Conservation (phyloP, 495 filamentous ascomycete species). For the Pseudotulostoma volvatum region DNA sequence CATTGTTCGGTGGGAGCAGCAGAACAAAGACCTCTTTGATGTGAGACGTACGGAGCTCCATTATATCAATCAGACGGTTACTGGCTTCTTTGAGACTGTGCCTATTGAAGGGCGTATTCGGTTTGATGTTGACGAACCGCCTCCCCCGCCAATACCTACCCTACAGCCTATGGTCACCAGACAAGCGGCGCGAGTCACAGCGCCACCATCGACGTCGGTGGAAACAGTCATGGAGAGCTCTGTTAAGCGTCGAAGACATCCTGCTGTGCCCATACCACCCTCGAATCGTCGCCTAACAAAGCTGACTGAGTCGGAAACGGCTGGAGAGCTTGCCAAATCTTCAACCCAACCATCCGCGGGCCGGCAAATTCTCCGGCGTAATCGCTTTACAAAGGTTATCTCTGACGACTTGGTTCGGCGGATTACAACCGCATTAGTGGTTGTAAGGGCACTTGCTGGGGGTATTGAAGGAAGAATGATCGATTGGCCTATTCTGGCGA, state of each 20-base stretch:
- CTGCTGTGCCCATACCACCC: not conserved
- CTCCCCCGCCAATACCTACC: conserved; percentile 1
- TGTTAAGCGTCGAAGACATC: not conserved
- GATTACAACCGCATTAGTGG: conserved; percentile 54
- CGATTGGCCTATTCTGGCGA: conserved; percentile 58
- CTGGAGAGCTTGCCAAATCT: conserved; percentile 1
- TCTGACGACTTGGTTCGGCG: conserved; percentile 15
- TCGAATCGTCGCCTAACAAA: conserved; percentile 15
- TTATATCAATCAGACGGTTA: conserved; percentile 24
- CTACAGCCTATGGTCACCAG: conserved; percentile 2
- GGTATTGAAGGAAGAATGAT: conserved; percentile 45
- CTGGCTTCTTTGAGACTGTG: conserved; percentile 14
- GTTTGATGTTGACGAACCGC: conserved; percentile 15
- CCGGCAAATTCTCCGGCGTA: conserved; percentile 13
- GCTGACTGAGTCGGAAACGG: conserved; percentile 11
- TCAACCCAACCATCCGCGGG: not conserved
- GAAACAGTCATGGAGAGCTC: not conserved
- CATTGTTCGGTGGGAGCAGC: conserved; percentile 24
- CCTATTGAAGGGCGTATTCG: conserved; percentile 20
- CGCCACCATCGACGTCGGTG: conserved; percentile 1
- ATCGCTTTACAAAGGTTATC: conserved; percentile 8
- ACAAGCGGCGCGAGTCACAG: not conserved
- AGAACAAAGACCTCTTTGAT: conserved; percentile 18
- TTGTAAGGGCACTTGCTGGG: conserved; percentile 55
- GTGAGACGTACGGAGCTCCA: conserved; percentile 1